These are phyloP conservation scores for Hypoxylon perforatum DNA, from an alignment of 495 filamentous ascomycete genomes.

Conservation along the genomic window DNA sequence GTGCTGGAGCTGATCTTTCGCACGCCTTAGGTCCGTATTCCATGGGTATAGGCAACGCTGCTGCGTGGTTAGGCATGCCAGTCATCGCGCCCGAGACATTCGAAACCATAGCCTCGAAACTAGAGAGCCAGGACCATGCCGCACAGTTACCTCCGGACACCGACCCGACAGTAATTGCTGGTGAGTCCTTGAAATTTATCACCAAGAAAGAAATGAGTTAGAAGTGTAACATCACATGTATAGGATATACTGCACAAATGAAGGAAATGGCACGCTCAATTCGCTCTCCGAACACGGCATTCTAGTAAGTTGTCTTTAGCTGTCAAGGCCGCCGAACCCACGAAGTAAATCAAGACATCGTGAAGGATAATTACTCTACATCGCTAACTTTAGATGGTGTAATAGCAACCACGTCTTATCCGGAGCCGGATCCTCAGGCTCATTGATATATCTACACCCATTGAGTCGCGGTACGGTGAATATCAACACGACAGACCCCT, in stretches of 20 bases:
- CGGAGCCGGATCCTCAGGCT: slow-evolving; percentile 47
- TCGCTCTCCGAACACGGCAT: slow-evolving; percentile 52
- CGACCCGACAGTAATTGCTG: slow-evolving; percentile 52
- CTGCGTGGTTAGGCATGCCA: slow-evolving; percentile 58
- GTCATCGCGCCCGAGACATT: slow-evolving; percentile 54
- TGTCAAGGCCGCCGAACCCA: no score
- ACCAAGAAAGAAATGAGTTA: background rate
- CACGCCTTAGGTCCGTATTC: slow-evolving; percentile 49
- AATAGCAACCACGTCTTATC: slow-evolving; percentile 50
- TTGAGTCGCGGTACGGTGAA: slow-evolving; percentile 59
- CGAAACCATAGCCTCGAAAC: slow-evolving; percentile 45
- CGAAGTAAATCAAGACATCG: no score
- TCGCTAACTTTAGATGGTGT: slow-evolving; percentile 4
- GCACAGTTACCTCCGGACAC: slow-evolving; percentile 49
- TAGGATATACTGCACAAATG: slow-evolving; percentile 60
- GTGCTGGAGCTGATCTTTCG: slow-evolving; percentile 1
- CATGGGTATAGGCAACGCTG: slow-evolving; percentile 55
- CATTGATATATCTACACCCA: slow-evolving; percentile 57
- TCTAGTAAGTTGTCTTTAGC: slow-evolving; percentile 41
- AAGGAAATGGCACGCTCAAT: slow-evolving; percentile 52
- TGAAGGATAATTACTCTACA: background rate
- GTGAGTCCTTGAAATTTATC: slow-evolving; percentile 10
- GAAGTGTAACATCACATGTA: slow-evolving; percentile 5
- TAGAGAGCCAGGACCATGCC: slow-evolving; percentile 52
- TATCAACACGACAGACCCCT: slow-evolving; percentile 54